These are phyloP conservation scores for Tagetes erecta DNA, from an alignment of 129 eudicot genomes.

Conservation along the genomic window DNA sequence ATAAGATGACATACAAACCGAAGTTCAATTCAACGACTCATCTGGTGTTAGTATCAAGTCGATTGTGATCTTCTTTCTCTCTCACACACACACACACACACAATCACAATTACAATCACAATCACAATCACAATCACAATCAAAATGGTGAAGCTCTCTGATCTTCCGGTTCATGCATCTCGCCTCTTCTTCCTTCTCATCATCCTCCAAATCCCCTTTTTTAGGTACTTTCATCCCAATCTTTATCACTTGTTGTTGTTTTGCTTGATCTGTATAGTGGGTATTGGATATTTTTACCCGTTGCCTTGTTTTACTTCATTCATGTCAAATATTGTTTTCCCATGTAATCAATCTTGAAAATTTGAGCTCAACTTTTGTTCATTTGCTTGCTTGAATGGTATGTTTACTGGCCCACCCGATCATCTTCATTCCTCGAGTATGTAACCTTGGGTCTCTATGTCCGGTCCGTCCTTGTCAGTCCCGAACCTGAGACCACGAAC, in stretches of 20 bases:
- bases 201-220: conserved; percentile 84
- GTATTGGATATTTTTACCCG: conserved; percentile 18
- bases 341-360: neutral
- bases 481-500: too few relatives aligned
- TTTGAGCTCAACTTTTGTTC: neutral
- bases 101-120: too few relatives aligned
- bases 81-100: conserved; percentile 5
- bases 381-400: neutral
- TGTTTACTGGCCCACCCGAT: neutral
- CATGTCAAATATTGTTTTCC: conserved; percentile 7
- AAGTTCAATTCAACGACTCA: conserved; percentile 3
- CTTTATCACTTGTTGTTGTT: neutral
- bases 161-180: conserved; percentile 51
- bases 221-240: conserved; percentile 47
- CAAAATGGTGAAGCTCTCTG: conserved; percentile 33
- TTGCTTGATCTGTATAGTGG: conserved; percentile 14
- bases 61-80: conserved; percentile 18
- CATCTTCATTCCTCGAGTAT: too few relatives aligned
- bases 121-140: too few relatives aligned
- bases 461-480: too few relatives aligned
- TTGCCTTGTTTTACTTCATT: conserved; percentile 3
- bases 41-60: conserved; percentile 18
- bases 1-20: neutral
- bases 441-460: too few relatives aligned
- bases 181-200: conserved; percentile 73